These are phyloP conservation scores for Trichoderma cornu-damae DNA, from an alignment of 2,329 filamentous ascomycete species.

Conservation along the genomic window DNA sequence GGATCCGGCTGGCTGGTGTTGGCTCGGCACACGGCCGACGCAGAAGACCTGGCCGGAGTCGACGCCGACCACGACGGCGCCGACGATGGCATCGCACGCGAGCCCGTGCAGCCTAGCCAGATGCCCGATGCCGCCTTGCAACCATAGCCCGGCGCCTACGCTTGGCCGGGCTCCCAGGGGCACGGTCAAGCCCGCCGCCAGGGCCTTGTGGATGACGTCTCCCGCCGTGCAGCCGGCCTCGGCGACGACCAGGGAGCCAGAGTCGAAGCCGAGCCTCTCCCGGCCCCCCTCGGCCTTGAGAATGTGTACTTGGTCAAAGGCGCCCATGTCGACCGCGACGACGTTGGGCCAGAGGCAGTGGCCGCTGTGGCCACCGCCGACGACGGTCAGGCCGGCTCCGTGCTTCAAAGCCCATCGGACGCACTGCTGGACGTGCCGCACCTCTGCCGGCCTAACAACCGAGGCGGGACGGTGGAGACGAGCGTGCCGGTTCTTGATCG, in stretches of 20 bases:
- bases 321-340: constrained; percentile 54
- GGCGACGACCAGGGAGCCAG: constrained; percentile 41
- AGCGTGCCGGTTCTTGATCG: constrained; percentile 51
- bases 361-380: constrained; percentile 56
- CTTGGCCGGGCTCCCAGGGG: constrained; percentile 58
- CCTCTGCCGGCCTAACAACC: constrained; percentile 41
- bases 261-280: constrained; percentile 18
- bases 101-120: constrained; percentile 52
- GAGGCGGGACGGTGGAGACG: constrained; percentile 39
- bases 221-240: constrained; percentile 52
- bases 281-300: constrained; percentile 25
- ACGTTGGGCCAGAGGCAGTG: constrained; percentile 51
- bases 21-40: constrained; percentile 47
- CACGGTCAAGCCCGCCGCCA: constrained; percentile 47
- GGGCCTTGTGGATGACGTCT: constrained; percentile 47
- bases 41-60: constrained; percentile 42
- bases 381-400: constrained; percentile 40
- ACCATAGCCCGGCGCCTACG: constrained; percentile 57
- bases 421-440: constrained; percentile 49
- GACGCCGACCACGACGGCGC: constrained; percentile 53
- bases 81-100: constrained; percentile 55
- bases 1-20: constrained; percentile 39
- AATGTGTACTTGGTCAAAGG: constrained; percentile 49
- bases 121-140: constrained; percentile 62
- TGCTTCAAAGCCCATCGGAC: constrained; percentile 52